Evolutionary conservation across 2,329 filamentous ascomycete genomes (phyloP).

Genomic region (Trichoderma atroviride): DNA sequence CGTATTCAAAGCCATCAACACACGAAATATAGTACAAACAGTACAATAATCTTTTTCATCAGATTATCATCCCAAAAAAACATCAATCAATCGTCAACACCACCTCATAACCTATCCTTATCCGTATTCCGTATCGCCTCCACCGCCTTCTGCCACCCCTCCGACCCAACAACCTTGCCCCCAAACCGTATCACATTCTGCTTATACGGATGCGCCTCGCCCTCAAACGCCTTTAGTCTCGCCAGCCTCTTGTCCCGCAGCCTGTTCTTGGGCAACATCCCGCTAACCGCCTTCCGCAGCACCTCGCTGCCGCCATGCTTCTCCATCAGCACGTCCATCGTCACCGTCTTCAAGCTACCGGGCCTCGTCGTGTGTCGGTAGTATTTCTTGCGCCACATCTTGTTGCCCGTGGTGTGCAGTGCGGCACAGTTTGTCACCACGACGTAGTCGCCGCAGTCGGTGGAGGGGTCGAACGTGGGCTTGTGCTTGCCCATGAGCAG

Average conservation of each 20-base stretch:
- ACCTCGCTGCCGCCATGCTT: slow-evolving; percentile 95
- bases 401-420: slow-evolving; percentile 86
- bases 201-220: slow-evolving; percentile 88
- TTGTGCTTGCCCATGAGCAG: slow-evolving; percentile 99
- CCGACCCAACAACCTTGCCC: slow-evolving; percentile 57
- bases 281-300: slow-evolving; percentile 85
- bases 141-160: slow-evolving; percentile 57
- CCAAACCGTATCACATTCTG: slow-evolving; percentile 78
- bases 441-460: slow-evolving; percentile 98
- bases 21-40: slow-evolving; percentile 37
- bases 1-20: slow-evolving; percentile 12
- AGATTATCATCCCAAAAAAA: slow-evolving; percentile 16
- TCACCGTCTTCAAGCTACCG: slow-evolving; percentile 82
- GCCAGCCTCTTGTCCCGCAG: slow-evolving; percentile 84
- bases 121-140: slow-evolving; percentile 55
- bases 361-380: slow-evolving; percentile 92
- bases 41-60: slow-evolving; percentile 35
- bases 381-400: slow-evolving; percentile 92
- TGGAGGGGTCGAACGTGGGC: slow-evolving; percentile 94
- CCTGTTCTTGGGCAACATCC: slow-evolving; percentile 97
- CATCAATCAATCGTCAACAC: neutral
- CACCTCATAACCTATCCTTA: slow-evolving; percentile 52
- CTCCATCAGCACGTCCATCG: slow-evolving; percentile 91
- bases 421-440: slow-evolving; percentile 89
- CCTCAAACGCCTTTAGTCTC: slow-evolving; percentile 93